Percentiles rank a stretch among this genome's conserved stretches.
phyloP scores from a whole-genome alignment of 2,329 filamentous ascomycete genomes.

The Gremmenia infestans region DNA sequence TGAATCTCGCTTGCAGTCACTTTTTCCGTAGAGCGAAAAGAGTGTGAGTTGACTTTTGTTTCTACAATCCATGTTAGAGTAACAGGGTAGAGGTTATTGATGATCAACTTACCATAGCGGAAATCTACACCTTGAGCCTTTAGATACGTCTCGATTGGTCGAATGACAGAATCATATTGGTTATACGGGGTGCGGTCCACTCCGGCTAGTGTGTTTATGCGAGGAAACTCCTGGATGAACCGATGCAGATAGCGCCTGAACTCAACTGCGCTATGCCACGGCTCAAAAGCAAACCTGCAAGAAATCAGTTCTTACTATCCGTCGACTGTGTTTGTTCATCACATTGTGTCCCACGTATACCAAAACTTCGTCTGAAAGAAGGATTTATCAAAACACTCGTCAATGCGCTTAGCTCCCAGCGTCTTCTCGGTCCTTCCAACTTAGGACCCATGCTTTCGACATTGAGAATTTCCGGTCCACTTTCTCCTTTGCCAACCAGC shows the following conservation, averaged over 20 bases:
- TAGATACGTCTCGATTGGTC: slow-evolving; percentile 31
- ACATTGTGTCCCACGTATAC: slow-evolving; percentile 35
- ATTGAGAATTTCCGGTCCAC: slow-evolving; percentile 24
- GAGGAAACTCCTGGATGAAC: slow-evolving; percentile 32
- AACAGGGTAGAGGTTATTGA: not conserved
- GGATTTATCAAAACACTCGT: slow-evolving; percentile 17
- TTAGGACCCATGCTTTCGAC: slow-evolving; percentile 24
- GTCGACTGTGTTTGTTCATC: slow-evolving; percentile 1
- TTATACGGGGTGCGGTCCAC: slow-evolving; percentile 33
- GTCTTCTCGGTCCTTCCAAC: slow-evolving; percentile 19
- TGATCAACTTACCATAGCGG: slow-evolving; percentile 21
- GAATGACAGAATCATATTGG: slow-evolving; percentile 34
- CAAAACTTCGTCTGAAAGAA: slow-evolving; percentile 36
- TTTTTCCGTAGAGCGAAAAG: slow-evolving; percentile 3
- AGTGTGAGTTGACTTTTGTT: slow-evolving; percentile 11
- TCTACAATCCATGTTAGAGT: not conserved
- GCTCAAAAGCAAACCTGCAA: slow-evolving; percentile 30
- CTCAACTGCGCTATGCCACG: slow-evolving; percentile 35
- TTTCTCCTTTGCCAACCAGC: slow-evolving; percentile 20
- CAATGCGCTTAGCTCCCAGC: slow-evolving; percentile 11
- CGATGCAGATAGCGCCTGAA: slow-evolving; percentile 34
- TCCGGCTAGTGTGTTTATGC: slow-evolving; percentile 27
- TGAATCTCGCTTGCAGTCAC: slow-evolving; percentile 14
- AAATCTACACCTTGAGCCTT: slow-evolving; percentile 30
- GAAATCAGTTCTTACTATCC: not conserved